Base-by-base conservation (phyloP, 2,329 filamentous ascomycete genomes). In the Huntiella savannae region DNA sequence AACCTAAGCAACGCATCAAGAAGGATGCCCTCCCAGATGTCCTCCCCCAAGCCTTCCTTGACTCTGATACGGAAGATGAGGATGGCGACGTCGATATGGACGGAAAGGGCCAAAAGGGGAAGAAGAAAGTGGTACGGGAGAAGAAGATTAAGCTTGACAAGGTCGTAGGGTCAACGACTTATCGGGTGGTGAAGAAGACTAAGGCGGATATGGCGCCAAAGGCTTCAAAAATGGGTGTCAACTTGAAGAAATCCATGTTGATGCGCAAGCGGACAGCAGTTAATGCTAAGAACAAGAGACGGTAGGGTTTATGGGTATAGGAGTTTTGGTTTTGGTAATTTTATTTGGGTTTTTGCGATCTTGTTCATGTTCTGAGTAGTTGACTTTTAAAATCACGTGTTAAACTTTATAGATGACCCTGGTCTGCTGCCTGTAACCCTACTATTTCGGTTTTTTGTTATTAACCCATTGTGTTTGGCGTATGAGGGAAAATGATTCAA, bases 31-130 rank as follows among this genome's bases (percentile, higher is more conserved):
- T 69, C 2, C 67, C 70, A 1, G 59, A 63, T 35, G 56, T 69
- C 8, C 63, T 77, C 1, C 71, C 73, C 0, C 64, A 62, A 32
- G 70, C 73, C 52, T 65, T 73, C 50, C 62, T 77, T 28, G 69
- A 73, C 51, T 71, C 70, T 1, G 67, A 68, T 39, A 62, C 62
- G 38, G 59, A 60, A 42, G 62, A 63, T 15, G 58, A 43, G 13
- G 33, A 35, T 15, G 32, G 54, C n/a, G 53, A 55, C 19, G 53
- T 54, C 4, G 36, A 41, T 22, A 12, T 13, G 22, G 40, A 13
- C 5, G 28, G 19, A 10, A 33, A 17, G 44, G n/a, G 19, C 13
- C 28, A 28, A 12, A 16, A 5, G 17, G 11, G 10, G 15, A 33
- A 45, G 41, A 28, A 40, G 49, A 62, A 59, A 46, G 60, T 57